Evolutionary conservation across 2,329 filamentous ascomycete genomes (phyloP), one percentile per base, ranked within the genome.

Genomic region (Calonectria pauciramosa): DNA sequence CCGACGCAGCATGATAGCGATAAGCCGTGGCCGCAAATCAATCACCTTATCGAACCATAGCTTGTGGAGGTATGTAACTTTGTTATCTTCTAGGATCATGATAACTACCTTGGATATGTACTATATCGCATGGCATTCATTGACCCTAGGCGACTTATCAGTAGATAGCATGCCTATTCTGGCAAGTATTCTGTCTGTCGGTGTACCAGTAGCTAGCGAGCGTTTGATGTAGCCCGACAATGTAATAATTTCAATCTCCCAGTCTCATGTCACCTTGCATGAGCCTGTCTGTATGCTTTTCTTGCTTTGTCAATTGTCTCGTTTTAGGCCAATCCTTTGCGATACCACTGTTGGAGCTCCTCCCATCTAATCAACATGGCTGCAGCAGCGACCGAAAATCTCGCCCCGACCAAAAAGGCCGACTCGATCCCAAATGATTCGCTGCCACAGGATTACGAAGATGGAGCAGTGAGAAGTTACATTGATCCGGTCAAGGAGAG

Each of bases 401-500:
- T 34, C 5, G 18, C 60, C 26, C 26, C 60, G 41, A 16, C 28
- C 26, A 36, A 26, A 65, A 65, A 47, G 41, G 41, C 9, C 18
- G 41, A 14, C n/a, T 44, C 41, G 2, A 32, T 47, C 10, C 28
- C 38, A 11, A 32, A 65, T 36, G 51, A 73, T 26, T 23, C 49
- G 9, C 41, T 44, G 23, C 67, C 23, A 30, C 36, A 47, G 18
- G 74, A 74, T 32, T 75, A 68, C 16, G 74, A 75, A 34, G 56
- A 75, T 75, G 74, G 72, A 13, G 49, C 60, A 2, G 63, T 68
- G 4, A 54, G 63, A 8, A 63, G 66, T 41, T 74, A 63, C 56
- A 77, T 77, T 28, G 75, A 77, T 36, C 74, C 73, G 1, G 68
- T 77, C 36, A 75, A 76, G 34, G 75, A 77, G 49, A 66, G 69